Evolutionary conservation across 495 filamentous ascomycete genomes (phyloP), one percentile per base, ranked within the genome.

Genomic region (Jackrogersella multiformis): DNA sequence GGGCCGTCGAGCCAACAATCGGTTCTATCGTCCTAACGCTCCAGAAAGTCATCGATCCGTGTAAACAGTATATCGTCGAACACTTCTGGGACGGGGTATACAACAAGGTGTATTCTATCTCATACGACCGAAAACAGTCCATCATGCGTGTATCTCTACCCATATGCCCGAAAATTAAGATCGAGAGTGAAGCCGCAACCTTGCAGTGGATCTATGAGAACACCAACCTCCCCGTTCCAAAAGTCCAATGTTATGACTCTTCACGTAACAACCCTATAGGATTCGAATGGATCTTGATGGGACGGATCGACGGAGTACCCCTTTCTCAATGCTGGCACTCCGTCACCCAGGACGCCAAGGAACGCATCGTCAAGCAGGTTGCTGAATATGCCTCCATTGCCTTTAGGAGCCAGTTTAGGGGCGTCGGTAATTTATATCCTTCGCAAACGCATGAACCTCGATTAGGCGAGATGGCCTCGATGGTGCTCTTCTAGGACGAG

Each of bases 201-300:
- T 75, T 87, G 6, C 71, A 72, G 5, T 85, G 78, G 64, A 66
- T 88, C 4, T 62, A 73, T 13, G 63, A 70, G 21, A 69, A 71
- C 32, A 86, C 85, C n/a, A 70, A 68, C 5, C 74, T 88, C 2
- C 87, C 85, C 0, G 79, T 87, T 0, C 83, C 87, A 4, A 67
- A 70, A 1, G 77, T 88, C 18, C 63, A 80, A 20, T 78, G 78
- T 16, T 86, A 78, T 38, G 80, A 87, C 52, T 74, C 79, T 16
- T 78, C 80, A 0, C 53, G 59, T 4, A 42, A 77, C 5, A 87
- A 84, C 61, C 74, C 76, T 8, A 71, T 88, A 23, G 82, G 81
- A 8, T 86, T 84, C 61, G 86, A 88, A 77, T 89, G 86, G 86
- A 81, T 88, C 0, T 60, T 89, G 9, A 84, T 87, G 82, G 78